Percentiles rank a stretch among this genome's conserved stretches.
Conservation (phyloP, 192 early-diverging fungal genomes). For the Backusella parvicylindrica region DNA sequence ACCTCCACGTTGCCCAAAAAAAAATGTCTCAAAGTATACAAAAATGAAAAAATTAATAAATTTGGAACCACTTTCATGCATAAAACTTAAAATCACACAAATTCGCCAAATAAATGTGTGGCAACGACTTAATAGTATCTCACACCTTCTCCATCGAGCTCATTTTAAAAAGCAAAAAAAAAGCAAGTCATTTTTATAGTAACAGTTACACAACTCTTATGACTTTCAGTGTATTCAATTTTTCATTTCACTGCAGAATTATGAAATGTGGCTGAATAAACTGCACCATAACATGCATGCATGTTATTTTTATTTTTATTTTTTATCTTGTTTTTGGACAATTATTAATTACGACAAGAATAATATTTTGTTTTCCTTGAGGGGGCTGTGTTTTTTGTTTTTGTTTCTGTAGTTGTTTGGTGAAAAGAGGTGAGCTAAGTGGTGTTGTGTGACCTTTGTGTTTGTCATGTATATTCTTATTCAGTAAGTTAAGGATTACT, state of each 20-base stretch:
- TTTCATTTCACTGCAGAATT: neutral
- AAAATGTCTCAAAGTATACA: neutral
- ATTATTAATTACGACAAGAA: neutral
- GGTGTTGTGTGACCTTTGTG: neutral
- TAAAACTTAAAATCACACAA: neutral
- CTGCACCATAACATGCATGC: neutral
- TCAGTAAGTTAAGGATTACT: neutral
- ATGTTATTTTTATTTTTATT: neutral
- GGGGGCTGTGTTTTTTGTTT: neutral
- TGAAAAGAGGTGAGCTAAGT: neutral
- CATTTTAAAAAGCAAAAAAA: neutral
- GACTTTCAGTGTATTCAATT: neutral
- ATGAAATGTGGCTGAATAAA: neutral
- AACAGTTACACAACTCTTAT: neutral
- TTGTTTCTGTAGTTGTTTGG: neutral
- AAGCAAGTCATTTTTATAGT: neutral
- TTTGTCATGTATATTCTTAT: neutral
- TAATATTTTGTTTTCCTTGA: neutral
- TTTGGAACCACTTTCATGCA: neutral
- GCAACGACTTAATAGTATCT: neutral
- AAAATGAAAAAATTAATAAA: neutral
- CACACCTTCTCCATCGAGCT: neutral
- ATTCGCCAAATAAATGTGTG: neutral
- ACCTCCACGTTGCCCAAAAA: neutral
- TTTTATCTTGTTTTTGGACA: neutral